A percentile compares a stretch with the other conserved stretches of the same genome.
Evolutionary conservation across 345 rosid genomes (phyloP).

Genomic region (Draba incana): DNA sequence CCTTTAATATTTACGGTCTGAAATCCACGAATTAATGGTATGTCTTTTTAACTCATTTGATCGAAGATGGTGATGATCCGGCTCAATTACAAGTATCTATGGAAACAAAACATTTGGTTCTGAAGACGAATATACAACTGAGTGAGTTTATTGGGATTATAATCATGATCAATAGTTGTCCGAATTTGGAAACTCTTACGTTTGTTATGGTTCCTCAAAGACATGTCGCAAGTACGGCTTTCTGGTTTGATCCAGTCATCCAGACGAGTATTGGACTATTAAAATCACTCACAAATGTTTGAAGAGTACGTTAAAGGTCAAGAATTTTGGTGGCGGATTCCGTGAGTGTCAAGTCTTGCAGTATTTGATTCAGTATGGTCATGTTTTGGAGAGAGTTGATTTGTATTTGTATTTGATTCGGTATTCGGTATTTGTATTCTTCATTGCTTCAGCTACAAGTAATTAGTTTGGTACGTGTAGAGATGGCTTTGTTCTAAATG

Average conservation of each 20-base stretch:
- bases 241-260: neutral
- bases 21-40: neutral
- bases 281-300: neutral
- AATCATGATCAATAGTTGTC: slow-evolving; percentile 16
- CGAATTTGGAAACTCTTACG: slow-evolving; percentile 18
- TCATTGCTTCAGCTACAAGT: too few relatives aligned
- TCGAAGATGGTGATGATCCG: neutral
- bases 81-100: neutral
- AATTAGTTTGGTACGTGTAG: too few relatives aligned
- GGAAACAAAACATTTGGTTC: neutral
- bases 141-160: slow-evolving; percentile 15
- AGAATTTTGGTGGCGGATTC: neutral
- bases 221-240: neutral
- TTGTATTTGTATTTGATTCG: slow-evolving; percentile 16
- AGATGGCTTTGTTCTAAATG: too few relatives aligned
- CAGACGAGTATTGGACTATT: neutral
- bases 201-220: neutral
- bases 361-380: slow-evolving; percentile 10
- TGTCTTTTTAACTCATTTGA: neutral
- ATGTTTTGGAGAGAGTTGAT: slow-evolving; percentile 16
- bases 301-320: slow-evolving; percentile 6
- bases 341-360: neutral
- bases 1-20: slow-evolving; percentile 10
- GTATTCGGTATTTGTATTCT: too few relatives aligned
- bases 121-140: neutral